These are phyloP conservation scores for Pyracantha coccinea DNA, from an alignment of 331 rosid genomes.

Conservation along the genomic window DNA sequence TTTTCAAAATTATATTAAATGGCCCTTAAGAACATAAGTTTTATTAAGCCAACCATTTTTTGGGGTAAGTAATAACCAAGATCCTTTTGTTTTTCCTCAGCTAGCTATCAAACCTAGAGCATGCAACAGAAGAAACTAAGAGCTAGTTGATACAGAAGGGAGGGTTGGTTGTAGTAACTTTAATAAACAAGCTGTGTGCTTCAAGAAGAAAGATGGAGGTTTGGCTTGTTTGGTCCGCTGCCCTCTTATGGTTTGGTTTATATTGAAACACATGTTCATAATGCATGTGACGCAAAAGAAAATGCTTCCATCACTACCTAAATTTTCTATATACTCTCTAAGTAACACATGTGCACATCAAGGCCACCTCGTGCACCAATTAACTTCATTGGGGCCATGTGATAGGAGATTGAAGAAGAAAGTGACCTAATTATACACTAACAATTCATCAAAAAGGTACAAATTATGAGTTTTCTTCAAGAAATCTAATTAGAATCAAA, in stretches of 20 bases:
- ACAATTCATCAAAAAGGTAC: conserved; percentile 9
- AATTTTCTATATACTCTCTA: conserved; percentile 3
- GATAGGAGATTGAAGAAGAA: conserved; percentile 8
- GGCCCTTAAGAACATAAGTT: too few relatives aligned
- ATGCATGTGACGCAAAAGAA: conserved; percentile 35
- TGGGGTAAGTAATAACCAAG: too few relatives aligned
- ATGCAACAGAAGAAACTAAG: background rate
- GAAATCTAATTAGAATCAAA: background rate
- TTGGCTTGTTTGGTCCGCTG: conserved; percentile 13
- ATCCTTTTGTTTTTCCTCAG: background rate
- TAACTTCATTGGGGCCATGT: background rate
- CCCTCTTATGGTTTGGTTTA: conserved; percentile 27
- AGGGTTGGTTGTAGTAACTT: conserved; percentile 33
- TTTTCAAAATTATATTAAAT: too few relatives aligned
- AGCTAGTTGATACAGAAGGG: conserved; percentile 1
- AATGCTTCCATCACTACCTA: conserved; percentile 48
- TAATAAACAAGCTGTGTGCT: conserved; percentile 44
- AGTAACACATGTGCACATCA: conserved; percentile 6
- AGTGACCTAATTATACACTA: conserved; percentile 26
- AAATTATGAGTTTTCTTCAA: background rate
- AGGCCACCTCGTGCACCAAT: background rate
- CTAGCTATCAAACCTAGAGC: background rate
- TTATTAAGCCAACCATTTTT: too few relatives aligned
- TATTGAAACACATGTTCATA: conserved; percentile 11
- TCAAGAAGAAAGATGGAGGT: conserved; percentile 21